Percentiles rank a stretch among this genome's conserved stretches.
These are phyloP conservation scores for Peterozyma toletana DNA, from an alignment of 805 yeast genomes.

Conservation along the genomic window DNA sequence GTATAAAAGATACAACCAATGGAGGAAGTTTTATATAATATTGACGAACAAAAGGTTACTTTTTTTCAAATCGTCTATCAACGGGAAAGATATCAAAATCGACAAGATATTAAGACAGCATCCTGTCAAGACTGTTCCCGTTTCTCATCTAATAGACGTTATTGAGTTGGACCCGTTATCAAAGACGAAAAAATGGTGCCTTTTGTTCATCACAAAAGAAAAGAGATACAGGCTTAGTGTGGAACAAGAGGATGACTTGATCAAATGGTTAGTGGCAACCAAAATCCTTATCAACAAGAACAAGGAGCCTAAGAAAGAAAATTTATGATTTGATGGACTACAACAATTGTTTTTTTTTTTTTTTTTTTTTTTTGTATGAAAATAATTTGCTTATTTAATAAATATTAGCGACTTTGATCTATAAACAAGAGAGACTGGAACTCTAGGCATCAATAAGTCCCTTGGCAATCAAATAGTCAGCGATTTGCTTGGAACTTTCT, in stretches of 20 bases:
- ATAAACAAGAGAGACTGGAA: no score
- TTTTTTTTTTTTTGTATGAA: no score
- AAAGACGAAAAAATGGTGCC: slow-evolving; percentile 33
- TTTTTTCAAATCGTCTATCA: slow-evolving; percentile 28
- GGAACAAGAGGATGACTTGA: slow-evolving; percentile 34
- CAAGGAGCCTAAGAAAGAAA: slow-evolving; percentile 8
- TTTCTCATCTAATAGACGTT: slow-evolving; percentile 34
- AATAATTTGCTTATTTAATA: no score
- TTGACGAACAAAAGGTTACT: slow-evolving; percentile 32
- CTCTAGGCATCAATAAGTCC: slow-evolving; percentile 4
- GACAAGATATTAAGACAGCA: slow-evolving; percentile 6
- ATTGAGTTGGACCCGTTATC: slow-evolving; percentile 44
- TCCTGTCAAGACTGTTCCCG: slow-evolving; percentile 25
- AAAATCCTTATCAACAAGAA: slow-evolving; percentile 23
- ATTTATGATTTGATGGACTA: no score
- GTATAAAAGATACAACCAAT: slow-evolving; percentile 36
- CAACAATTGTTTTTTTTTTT: no score
- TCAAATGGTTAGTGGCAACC: slow-evolving; percentile 40
- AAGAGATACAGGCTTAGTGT: slow-evolving; percentile 39
- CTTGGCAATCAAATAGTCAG: slow-evolving; percentile 49
- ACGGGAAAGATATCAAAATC: slow-evolving; percentile 5
- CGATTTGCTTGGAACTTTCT: slow-evolving; percentile 70
- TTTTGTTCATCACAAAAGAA: slow-evolving; percentile 37
- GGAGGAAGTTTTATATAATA: slow-evolving; percentile 36
- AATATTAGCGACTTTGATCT: no score